These are phyloP conservation scores for Colletotrichum caudatum DNA, from an alignment of 2,329 filamentous ascomycete genomes.

Conservation along the genomic window DNA sequence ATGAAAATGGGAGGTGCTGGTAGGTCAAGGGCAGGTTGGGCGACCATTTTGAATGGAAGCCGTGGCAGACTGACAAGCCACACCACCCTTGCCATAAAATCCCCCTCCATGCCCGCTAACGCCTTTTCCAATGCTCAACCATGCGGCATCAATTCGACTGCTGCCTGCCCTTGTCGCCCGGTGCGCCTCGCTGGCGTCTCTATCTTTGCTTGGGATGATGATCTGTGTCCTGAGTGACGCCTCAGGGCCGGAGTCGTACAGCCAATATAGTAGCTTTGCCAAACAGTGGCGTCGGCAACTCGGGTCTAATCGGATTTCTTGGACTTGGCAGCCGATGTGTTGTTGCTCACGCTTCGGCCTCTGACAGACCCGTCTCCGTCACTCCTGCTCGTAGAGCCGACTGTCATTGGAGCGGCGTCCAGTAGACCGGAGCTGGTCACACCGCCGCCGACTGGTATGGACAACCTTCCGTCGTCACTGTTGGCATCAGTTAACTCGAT, in stretches of 20 bases:
- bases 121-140: constrained; percentile 28
- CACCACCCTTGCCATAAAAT: background rate
- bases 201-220: background rate
- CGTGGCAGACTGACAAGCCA: constrained; percentile 4
- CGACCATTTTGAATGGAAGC: background rate
- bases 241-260: background rate
- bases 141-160: background rate
- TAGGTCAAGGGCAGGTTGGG: background rate
- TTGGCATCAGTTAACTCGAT: constrained; percentile 77
- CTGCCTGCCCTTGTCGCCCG: background rate
- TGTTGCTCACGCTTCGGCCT: constrained; percentile 49
- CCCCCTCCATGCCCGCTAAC: constrained; percentile 35
- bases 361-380: constrained; percentile 54
- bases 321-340: constrained; percentile 52
- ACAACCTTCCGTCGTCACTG: constrained; percentile 63
- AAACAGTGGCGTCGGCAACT: background rate
- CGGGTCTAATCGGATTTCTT: constrained; percentile 59
- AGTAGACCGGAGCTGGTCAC: constrained; percentile 46
- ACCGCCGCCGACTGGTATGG: constrained; percentile 37
- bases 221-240: background rate
- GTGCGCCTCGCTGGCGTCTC: background rate
- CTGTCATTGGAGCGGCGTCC: constrained; percentile 47
- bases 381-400: constrained; percentile 54
- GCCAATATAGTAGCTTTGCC: too few species aligned
- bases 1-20: background rate